Conservation (phyloP, 208 protist species). For the Leishmania tarentolae region DNA sequence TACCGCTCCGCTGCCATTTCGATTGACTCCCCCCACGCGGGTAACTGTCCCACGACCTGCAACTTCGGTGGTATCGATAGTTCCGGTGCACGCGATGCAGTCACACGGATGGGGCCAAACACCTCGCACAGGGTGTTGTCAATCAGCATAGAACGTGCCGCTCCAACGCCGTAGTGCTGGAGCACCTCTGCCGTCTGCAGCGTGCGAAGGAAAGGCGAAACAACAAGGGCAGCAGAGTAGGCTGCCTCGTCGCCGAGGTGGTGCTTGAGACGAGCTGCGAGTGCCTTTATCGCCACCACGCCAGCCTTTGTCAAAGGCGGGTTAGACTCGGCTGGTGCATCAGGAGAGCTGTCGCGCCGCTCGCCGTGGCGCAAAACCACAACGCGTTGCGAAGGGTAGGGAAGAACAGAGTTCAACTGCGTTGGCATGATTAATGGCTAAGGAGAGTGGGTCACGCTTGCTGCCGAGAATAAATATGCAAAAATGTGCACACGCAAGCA, state of each 20-base stretch:
- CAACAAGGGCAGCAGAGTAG: constrained; percentile 41
- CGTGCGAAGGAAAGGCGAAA: constrained; percentile 72
- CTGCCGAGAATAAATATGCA: neutral
- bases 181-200: constrained; percentile 68
- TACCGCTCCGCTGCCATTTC: constrained; percentile 43
- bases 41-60: constrained; percentile 34
- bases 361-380: constrained; percentile 85
- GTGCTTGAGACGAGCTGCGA: constrained; percentile 40
- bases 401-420: neutral
- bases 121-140: constrained; percentile 81
- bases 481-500: neutral
- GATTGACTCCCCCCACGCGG: constrained; percentile 75
- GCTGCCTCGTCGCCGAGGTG: constrained; percentile 33
- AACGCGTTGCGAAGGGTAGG: constrained; percentile 42
- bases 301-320: constrained; percentile 72
- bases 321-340: constrained; percentile 56
- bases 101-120: constrained; percentile 77
- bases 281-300: constrained; percentile 34
- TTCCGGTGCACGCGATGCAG: constrained; percentile 28
- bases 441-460: neutral
- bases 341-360: constrained; percentile 58
- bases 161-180: constrained; percentile 53
- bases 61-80: constrained; percentile 4
- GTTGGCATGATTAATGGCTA: constrained; percentile 5
- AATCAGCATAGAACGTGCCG: constrained; percentile 27